Evolutionary conservation across 1,139 yeast genomes (phyloP).

Genomic region (Yamadazyma epiphylla): DNA sequence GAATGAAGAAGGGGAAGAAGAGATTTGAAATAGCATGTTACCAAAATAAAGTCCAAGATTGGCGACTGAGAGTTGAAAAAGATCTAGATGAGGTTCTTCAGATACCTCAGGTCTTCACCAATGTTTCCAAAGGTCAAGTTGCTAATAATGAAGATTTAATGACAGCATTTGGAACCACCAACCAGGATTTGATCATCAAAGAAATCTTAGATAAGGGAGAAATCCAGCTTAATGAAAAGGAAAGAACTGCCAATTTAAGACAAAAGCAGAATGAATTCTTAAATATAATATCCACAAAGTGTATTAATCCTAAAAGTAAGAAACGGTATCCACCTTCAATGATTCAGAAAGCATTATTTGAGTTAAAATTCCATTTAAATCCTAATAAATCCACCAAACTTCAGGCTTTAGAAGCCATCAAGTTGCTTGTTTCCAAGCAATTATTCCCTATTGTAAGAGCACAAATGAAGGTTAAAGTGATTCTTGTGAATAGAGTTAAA

Average conservation of each 20-base stretch:
- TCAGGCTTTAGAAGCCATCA: constrained; percentile 92
- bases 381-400: constrained; percentile 79
- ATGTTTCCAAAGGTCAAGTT: constrained; percentile 92
- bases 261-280: constrained; percentile 83
- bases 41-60: constrained; percentile 95
- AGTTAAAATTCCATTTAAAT: constrained; percentile 75
- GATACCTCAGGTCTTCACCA: constrained; percentile 89
- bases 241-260: constrained; percentile 69
- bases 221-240: constrained; percentile 91
- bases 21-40: constrained; percentile 95
- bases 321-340: constrained; percentile 93
- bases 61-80: constrained; percentile 84
- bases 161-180: constrained; percentile 71
- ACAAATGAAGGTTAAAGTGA: constrained; percentile 77
- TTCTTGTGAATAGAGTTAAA: constrained; percentile 49
- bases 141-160: constrained; percentile 85
- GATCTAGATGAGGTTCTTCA: constrained; percentile 94
- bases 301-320: constrained; percentile 85
- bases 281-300: constrained; percentile 80
- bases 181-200: constrained; percentile 67
- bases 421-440: constrained; percentile 69
- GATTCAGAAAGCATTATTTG: constrained; percentile 82
- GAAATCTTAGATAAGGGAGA: constrained; percentile 90
- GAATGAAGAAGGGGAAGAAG: constrained; percentile 86
- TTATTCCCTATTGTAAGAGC: constrained; percentile 93